Evolutionary conservation across 176 grass and related monocot species (phyloP).

Genomic region (Dactylis glomerata): DNA sequence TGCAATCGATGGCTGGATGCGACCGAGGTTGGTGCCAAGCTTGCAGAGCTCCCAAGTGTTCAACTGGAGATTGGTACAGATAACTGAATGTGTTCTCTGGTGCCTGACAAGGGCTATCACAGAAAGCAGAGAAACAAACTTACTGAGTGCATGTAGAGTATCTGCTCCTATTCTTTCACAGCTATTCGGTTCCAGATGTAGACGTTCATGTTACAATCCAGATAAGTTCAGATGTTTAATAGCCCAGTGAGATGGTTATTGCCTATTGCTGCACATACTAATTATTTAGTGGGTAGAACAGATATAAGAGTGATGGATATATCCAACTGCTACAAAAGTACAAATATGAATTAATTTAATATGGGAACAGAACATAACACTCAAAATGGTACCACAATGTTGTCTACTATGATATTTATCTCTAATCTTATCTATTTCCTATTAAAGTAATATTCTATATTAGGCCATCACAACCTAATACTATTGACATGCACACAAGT

Average conservation of each 20-base stretch:
- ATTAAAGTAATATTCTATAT: not conserved
- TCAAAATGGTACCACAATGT: not conserved
- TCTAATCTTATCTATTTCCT: not conserved
- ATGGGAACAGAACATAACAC: not conserved
- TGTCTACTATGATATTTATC: not conserved
- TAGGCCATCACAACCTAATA: not conserved
- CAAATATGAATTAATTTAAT: not conserved
- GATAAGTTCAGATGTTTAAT: constrained; percentile 3
- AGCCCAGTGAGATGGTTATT: not conserved
- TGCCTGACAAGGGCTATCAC: too few relatives aligned
- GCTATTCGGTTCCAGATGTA: not conserved
- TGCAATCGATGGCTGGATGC: too few relatives aligned
- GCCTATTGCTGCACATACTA: not conserved
- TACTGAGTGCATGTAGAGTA: not conserved
- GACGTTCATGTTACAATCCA: constrained; percentile 14
- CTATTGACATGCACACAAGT: not conserved
- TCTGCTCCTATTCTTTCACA: not conserved
- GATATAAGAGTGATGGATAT: not conserved
- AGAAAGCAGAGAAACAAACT: not conserved
- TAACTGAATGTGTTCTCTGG: too few relatives aligned
- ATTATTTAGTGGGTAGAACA: not conserved
- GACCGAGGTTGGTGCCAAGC: too few relatives aligned
- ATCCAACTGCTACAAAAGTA: not conserved
- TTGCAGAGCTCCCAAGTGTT: too few relatives aligned
- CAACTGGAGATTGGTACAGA: too few relatives aligned